phyloP scores from a whole-genome alignment of 179 eudicot genomes.

The Beta macrorhiza region DNA sequence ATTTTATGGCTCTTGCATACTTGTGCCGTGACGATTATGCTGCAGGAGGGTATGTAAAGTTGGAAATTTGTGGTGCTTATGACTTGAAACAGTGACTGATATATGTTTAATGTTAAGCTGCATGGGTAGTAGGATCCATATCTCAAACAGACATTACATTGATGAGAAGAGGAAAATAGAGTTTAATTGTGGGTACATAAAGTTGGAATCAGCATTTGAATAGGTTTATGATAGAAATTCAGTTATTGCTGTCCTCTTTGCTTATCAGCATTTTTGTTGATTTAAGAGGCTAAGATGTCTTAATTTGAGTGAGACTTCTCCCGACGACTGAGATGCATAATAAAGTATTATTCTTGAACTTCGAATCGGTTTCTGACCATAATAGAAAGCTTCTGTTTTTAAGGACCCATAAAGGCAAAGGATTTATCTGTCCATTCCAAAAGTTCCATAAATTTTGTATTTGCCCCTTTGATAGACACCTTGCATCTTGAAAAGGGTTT shows the following conservation, averaged over 20 bases:
- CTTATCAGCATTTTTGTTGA: too few species aligned
- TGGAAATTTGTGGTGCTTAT: not conserved
- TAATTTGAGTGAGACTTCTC: too few species aligned
- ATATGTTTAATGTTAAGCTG: not conserved
- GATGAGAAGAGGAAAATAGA: not conserved
- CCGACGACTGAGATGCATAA: too few species aligned
- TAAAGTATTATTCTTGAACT: too few species aligned
- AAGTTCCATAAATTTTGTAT: not conserved
- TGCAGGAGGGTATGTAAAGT: constrained; percentile 79
- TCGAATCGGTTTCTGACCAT: too few species aligned
- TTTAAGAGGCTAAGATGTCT: too few species aligned
- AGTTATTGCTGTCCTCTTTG: not conserved
- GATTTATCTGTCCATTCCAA: too few species aligned
- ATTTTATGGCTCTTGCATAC: constrained; percentile 96
- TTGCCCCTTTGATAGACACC: not conserved
- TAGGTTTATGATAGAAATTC: not conserved
- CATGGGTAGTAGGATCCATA: not conserved
- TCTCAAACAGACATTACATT: not conserved
- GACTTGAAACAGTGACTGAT: not conserved
- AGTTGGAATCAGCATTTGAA: not conserved
- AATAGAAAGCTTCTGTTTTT: too few species aligned
- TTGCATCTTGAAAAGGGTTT: not conserved
- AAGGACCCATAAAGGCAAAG: too few species aligned
- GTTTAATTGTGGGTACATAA: not conserved
- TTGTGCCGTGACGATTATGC: constrained; percentile 89